Base-by-base conservation (phyloP, 345 rosid genomes). In the Salix suchowensis region DNA sequence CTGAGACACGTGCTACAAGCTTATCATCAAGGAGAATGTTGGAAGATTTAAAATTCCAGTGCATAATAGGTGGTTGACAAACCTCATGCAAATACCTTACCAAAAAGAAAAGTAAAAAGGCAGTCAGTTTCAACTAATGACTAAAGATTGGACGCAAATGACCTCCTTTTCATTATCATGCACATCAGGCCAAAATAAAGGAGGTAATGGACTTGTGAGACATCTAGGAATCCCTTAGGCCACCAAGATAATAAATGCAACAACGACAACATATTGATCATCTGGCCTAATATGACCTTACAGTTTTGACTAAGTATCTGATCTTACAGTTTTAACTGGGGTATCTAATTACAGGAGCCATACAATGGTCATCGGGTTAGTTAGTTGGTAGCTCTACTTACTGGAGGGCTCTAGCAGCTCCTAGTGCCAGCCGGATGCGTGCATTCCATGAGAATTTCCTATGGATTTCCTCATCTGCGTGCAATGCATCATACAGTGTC, bases 341-440 rank as follows among this genome's bases (percentile, higher is more conserved):
- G 11, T 55, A 76, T 75, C 39, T 11, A 71, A 55, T 55, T 44
- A 34, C 26, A 70, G n/a, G 5, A 13, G 12, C 21, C 18, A 48
- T 12, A 71, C 50, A 42, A 8, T 14, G 61, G 28, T 69, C 62
- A 61, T 73, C 54, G 18, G 37, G 39, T 13, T 23, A 23, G 30
- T 40, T 28, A 39, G 65, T 21, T 18, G 77, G 70, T 69, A 54
- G n/a, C 18, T 75, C 66, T 74, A 88, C 98, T 89, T 88, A 96
- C 99, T 92, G 95, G 67, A 96, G 74, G 74, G 97, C 97, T 77
- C 87, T 89, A 61, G 99, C 94, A 78, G 94, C 90, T 82, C 97
- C 97, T 30, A 93, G 87, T 0, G 99, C 97, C 69, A 92, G 60
- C 21, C 82, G 86, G 60, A 91, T 86, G 62, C 98, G 97, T 55